phyloP scores from a whole-genome alignment of 106 monocot species.

The Dendrobium catenatum region DNA sequence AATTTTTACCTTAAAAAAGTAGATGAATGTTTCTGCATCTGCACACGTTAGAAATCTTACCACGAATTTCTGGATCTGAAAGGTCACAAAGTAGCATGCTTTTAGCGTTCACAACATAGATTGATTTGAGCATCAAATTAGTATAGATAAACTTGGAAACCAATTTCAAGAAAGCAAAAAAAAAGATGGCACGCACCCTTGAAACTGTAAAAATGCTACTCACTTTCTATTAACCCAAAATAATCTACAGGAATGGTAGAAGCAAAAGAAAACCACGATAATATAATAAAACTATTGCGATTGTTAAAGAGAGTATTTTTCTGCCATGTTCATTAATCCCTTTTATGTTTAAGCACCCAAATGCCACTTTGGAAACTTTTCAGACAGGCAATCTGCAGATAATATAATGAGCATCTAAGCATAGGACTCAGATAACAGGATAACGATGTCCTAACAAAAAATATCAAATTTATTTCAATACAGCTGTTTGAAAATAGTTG shows the following conservation, averaged over 20 bases:
- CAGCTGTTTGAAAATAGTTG: too few species aligned
- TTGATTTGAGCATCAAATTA: not conserved
- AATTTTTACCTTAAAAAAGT: constrained; percentile 45
- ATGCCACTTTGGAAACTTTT: too few species aligned
- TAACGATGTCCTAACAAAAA: too few species aligned
- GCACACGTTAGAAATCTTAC: constrained; percentile 31
- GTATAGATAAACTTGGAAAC: not conserved
- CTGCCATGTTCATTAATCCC: not conserved
- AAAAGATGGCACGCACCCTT: not conserved
- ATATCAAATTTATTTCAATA: too few species aligned
- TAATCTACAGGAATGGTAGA: not conserved
- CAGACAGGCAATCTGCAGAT: too few species aligned
- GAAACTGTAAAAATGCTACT: not conserved
- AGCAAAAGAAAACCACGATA: not conserved
- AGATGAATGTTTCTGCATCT: constrained; percentile 44
- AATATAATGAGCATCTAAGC: too few species aligned
- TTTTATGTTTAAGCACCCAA: too few species aligned
- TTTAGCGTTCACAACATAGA: not conserved
- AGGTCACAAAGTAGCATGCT: not conserved
- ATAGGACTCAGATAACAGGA: too few species aligned
- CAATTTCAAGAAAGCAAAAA: not conserved
- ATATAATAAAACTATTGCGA: not conserved
- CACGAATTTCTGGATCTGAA: constrained; percentile 77
- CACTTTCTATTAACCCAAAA: not conserved
- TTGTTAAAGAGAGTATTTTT: not conserved